These are phyloP conservation scores for Cadophora luteo-olivacea DNA, from an alignment of 2,329 filamentous ascomycete species.

Conservation along the genomic window DNA sequence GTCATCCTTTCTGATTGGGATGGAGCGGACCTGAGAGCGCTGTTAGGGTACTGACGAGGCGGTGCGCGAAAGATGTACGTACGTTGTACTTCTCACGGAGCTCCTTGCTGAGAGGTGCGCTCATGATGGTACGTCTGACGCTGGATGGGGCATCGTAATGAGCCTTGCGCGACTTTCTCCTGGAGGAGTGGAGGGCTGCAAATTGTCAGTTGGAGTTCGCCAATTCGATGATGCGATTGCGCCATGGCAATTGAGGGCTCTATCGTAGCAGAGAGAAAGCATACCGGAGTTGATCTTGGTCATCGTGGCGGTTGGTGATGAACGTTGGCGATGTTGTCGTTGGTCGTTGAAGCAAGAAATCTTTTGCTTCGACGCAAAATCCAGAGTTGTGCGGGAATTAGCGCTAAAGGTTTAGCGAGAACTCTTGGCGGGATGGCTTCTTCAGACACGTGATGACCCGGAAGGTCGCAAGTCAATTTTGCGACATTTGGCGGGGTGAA, in stretches of 20 bases:
- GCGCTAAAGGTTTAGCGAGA: conserved; percentile 11
- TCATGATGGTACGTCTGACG: conserved; percentile 96
- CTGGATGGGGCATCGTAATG: conserved; percentile 96
- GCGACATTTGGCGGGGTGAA: conserved; percentile 22
- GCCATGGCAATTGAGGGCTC: conserved; percentile 5
- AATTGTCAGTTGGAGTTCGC: conserved; percentile 17
- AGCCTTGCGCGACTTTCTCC: conserved; percentile 98
- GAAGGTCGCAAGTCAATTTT: not conserved
- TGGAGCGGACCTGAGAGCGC: conserved; percentile 80
- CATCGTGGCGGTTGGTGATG: conserved; percentile 61
- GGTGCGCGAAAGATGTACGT: conserved; percentile 49
- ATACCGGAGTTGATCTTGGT: conserved; percentile 71
- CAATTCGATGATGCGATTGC: not conserved
- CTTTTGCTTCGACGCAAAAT: conserved; percentile 4
- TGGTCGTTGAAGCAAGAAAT: conserved; percentile 24
- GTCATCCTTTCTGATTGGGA: conserved; percentile 97
- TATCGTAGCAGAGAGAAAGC: conserved; percentile 34
- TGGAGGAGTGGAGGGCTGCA: conserved; percentile 75
- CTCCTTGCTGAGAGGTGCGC: conserved; percentile 94
- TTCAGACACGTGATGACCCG: not conserved
- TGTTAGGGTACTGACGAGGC: conserved; percentile 22
- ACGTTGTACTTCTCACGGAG: conserved; percentile 99
- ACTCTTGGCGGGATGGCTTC: not conserved
- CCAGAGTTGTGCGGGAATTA: conserved; percentile 1
- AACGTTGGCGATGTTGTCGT: conserved; percentile 36